Percentiles rank a stretch among this genome's conserved stretches.
phyloP scores from a whole-genome alignment of 192 early-diverging fungal genomes.

The Podila epicladia region DNA sequence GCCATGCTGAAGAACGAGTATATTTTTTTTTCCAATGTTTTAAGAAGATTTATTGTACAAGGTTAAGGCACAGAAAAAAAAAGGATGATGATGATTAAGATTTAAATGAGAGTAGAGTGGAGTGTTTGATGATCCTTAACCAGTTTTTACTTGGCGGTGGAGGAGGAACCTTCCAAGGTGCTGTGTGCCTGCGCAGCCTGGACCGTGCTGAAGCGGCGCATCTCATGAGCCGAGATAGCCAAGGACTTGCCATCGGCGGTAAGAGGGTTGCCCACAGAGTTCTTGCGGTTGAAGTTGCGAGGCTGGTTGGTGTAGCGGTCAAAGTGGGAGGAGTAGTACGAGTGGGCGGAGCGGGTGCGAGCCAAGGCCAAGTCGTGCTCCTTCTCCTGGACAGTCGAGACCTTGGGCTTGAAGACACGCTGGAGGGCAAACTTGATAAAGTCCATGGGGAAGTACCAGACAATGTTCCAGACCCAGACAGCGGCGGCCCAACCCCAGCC shows the following conservation, averaged over 20 bases:
- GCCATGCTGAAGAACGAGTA: background rate
- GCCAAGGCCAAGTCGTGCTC: conserved; percentile 58
- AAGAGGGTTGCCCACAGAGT: conserved; percentile 52
- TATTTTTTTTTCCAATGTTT: background rate
- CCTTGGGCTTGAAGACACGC: conserved; percentile 63
- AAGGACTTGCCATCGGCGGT: conserved; percentile 64
- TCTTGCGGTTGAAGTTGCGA: conserved; percentile 55
- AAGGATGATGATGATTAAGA: background rate
- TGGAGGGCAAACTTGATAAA: conserved; percentile 82
- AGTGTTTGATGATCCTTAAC: background rate
- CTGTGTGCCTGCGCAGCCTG: conserved; percentile 70
- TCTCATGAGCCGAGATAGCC: conserved; percentile 69
- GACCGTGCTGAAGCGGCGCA: conserved; percentile 78
- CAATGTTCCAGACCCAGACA: conserved; percentile 83
- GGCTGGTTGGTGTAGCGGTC: conserved; percentile 59
- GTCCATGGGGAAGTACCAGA: conserved; percentile 82
- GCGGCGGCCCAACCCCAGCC: conserved; percentile 81
- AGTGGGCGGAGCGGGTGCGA: conserved; percentile 70
- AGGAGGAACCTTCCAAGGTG: conserved; percentile 41
- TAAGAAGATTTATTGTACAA: background rate
- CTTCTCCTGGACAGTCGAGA: conserved; percentile 27
- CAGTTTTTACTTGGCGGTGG: conserved; percentile 31
- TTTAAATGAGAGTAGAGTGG: background rate
- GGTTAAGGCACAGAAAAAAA: background rate
- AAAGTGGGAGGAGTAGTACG: conserved; percentile 71